Conservation (phyloP, 495 filamentous ascomycete species). For the Recurvomyces mirabilis region DNA sequence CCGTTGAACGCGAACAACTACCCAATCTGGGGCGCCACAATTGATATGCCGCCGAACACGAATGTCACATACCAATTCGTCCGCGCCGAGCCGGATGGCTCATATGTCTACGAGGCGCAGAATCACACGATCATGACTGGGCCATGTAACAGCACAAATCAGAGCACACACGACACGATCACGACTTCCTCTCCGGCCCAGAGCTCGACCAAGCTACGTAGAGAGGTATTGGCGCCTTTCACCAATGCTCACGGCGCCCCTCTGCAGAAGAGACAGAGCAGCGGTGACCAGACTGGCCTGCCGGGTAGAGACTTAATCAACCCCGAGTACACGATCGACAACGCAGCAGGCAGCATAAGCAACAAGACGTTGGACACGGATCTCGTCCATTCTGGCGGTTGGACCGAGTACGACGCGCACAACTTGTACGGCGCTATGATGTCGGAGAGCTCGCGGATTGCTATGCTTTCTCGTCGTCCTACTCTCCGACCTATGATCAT, state of each 20-base stretch:
- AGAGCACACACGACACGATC: constrained; percentile 5
- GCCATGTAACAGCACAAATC: constrained; percentile 8
- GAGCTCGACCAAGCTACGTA: constrained; percentile 2
- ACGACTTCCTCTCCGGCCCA: constrained; percentile 6
- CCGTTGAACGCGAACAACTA: constrained; percentile 11
- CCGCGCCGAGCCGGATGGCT: constrained; percentile 9
- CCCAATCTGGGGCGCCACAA: constrained; percentile 15
- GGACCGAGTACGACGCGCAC: constrained; percentile 68
- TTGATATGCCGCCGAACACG: constrained; percentile 16
- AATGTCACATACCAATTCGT: constrained; percentile 15
- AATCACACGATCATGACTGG: constrained; percentile 19
- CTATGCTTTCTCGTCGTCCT: constrained; percentile 62
- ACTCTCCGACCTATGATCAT: constrained; percentile 62
- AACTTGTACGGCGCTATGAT: constrained; percentile 82
- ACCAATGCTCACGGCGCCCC: neutral
- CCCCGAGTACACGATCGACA: constrained; percentile 66
- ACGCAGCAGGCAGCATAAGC: constrained; percentile 56
- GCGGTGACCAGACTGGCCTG: constrained; percentile 38
- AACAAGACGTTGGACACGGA: constrained; percentile 68
- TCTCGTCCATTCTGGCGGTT: constrained; percentile 60
- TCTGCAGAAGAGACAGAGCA: constrained; percentile 10
- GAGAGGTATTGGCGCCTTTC: too few relatives aligned
- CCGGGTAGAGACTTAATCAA: constrained; percentile 54
- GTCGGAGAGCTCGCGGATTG: constrained; percentile 51
- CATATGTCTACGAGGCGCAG: constrained; percentile 17